Percentiles rank a stretch among this genome's conserved stretches.
These are phyloP conservation scores for Botryotinia convoluta DNA, from an alignment of 2,329 filamentous ascomycete genomes.

Conservation along the genomic window DNA sequence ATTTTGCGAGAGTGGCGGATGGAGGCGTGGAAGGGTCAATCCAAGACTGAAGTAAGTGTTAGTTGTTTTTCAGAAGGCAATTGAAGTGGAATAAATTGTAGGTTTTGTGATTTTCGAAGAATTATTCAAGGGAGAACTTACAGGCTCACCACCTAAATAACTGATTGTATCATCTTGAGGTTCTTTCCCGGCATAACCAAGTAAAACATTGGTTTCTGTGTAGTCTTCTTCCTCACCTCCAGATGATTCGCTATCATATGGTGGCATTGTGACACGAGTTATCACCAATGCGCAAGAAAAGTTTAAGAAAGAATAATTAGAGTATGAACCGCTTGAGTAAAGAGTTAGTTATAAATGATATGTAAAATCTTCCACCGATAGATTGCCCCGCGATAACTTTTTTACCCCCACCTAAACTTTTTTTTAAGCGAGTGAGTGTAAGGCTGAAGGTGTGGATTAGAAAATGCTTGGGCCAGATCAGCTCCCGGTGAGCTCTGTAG, in stretches of 20 bases:
- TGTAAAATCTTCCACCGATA: constrained; percentile 14
- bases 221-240: constrained; percentile 64
- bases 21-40: constrained; percentile 68
- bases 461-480: not conserved
- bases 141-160: constrained; percentile 81
- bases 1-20: constrained; percentile 74
- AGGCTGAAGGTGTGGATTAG: constrained; percentile 23
- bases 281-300: not conserved
- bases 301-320: not conserved
- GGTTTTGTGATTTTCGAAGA: not conserved
- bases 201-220: constrained; percentile 79
- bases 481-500: not conserved
- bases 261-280: constrained; percentile 52
- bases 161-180: constrained; percentile 74
- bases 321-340: not conserved
- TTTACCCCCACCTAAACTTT: constrained; percentile 19
- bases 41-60: constrained; percentile 64
- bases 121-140: constrained; percentile 47
- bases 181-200: constrained; percentile 85
- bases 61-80: not conserved
- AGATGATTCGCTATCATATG: constrained; percentile 86
- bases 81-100: not conserved
- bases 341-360: not conserved
- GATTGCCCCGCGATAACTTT: constrained; percentile 17
- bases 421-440: constrained; percentile 26